Conservation (phyloP, 495 filamentous ascomycete species). For the Wilcoxina mikolae region DNA sequence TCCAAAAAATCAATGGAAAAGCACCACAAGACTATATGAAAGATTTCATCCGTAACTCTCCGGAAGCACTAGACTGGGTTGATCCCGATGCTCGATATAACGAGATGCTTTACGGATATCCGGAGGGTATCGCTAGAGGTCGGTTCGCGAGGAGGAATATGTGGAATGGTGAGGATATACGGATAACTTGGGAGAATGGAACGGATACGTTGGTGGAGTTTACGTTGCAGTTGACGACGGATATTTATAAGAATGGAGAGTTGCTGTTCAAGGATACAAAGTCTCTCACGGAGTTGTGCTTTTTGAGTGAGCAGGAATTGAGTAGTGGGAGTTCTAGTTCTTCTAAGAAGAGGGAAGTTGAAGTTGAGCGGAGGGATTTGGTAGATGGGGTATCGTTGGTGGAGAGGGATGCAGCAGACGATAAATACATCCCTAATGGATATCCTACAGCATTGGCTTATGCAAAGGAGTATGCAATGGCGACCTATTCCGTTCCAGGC, state of each 20-base stretch:
- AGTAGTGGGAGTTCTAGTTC: neutral
- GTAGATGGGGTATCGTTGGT: neutral
- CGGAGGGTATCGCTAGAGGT: slow-evolving; percentile 4
- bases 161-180: slow-evolving; percentile 16
- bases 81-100: slow-evolving; percentile 18
- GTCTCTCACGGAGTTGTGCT: slow-evolving; percentile 8
- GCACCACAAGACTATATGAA: slow-evolving; percentile 7
- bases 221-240: slow-evolving; percentile 4
- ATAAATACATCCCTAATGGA: neutral
- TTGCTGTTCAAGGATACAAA: slow-evolving; percentile 6
- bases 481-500: slow-evolving; percentile 9
- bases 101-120: slow-evolving; percentile 14
- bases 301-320: slow-evolving; percentile 6
- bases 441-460: neutral
- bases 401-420: neutral
- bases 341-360: neutral
- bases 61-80: slow-evolving; percentile 15
- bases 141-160: slow-evolving; percentile 14
- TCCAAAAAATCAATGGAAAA: slow-evolving; percentile 16
- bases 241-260: neutral
- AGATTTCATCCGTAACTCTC: slow-evolving; percentile 12
- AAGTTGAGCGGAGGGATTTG: neutral
- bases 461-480: slow-evolving; percentile 7
- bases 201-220: slow-evolving; percentile 10
- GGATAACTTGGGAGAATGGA: slow-evolving; percentile 15